Evolutionary conservation across 495 filamentous ascomycete species (phyloP).

Genomic region (Bryoglossum gracile): DNA sequence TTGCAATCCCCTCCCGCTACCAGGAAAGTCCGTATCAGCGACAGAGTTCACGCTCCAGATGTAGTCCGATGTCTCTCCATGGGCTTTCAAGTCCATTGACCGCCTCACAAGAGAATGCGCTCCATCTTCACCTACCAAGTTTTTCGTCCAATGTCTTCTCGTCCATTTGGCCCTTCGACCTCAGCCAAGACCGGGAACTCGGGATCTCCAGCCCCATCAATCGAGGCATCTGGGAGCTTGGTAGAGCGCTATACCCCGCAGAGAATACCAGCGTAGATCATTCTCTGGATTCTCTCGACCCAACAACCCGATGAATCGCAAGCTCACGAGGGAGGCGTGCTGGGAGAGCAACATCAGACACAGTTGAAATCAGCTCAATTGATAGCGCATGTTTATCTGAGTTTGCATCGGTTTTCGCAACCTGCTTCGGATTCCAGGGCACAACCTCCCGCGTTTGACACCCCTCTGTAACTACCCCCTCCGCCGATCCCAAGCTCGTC

Average conservation of each 20-base stretch:
- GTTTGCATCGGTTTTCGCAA: neutral
- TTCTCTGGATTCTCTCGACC: constrained; percentile 28
- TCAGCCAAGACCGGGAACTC: constrained; percentile 19
- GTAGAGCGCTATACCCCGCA: constrained; percentile 9
- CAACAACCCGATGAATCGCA: constrained; percentile 31
- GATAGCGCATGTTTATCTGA: constrained; percentile 21
- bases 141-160: constrained; percentile 17
- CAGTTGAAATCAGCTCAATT: constrained; percentile 30
- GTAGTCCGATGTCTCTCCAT: constrained; percentile 27
- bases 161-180: constrained; percentile 6
- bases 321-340: constrained; percentile 35
- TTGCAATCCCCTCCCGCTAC: constrained; percentile 29
- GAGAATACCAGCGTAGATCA: constrained; percentile 22
- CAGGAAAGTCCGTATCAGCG: constrained; percentile 33
- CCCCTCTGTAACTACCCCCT: constrained; percentile 18
- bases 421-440: constrained; percentile 22
- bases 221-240: constrained; percentile 5
- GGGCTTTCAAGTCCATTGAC: constrained; percentile 20
- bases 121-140: constrained; percentile 30
- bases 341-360: constrained; percentile 39
- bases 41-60: constrained; percentile 36
- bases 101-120: constrained; percentile 27
- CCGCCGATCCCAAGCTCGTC: constrained; percentile 26
- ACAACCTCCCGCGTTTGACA: constrained; percentile 22
- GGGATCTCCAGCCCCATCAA: constrained; percentile 12